Conservation (phyloP, 1,139 yeast species). For the Saccharomyces uvarum region DNA sequence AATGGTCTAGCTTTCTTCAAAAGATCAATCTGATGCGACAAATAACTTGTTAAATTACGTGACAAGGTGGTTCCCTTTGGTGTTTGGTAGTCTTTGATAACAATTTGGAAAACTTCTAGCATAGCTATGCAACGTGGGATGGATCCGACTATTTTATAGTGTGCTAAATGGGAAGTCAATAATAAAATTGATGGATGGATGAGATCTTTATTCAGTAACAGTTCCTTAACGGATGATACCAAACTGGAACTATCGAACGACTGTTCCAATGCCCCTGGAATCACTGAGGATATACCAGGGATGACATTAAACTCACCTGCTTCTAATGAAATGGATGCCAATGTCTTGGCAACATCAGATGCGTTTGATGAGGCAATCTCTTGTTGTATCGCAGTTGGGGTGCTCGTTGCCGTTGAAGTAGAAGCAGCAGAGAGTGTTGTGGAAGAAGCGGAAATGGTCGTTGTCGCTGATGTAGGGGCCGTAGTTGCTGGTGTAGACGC, state of each 20-base stretch:
- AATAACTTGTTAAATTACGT: slow-evolving; percentile 79
- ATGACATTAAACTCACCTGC: slow-evolving; percentile 23
- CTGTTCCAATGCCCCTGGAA: slow-evolving; percentile 26
- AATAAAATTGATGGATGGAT: slow-evolving; percentile 84
- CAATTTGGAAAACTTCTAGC: slow-evolving; percentile 77
- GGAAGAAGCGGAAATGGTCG: slow-evolving; percentile 6
- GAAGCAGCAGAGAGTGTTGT: slow-evolving; percentile 8
- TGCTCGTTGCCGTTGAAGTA: slow-evolving; percentile 5
- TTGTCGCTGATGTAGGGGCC: slow-evolving; percentile 6
- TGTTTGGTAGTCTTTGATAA: slow-evolving; percentile 72
- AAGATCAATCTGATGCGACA: slow-evolving; percentile 92
- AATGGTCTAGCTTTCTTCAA: slow-evolving; percentile 87
- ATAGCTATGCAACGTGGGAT: slow-evolving; percentile 76
- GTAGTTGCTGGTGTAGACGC: slow-evolving; percentile 2
- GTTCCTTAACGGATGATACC: slow-evolving; percentile 28
- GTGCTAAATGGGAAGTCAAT: slow-evolving; percentile 72
- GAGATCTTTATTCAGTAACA: slow-evolving; percentile 37
- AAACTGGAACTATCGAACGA: slow-evolving; percentile 23
- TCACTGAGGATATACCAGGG: slow-evolving; percentile 30
- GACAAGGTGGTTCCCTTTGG: slow-evolving; percentile 81
- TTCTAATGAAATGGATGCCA: slow-evolving; percentile 26
- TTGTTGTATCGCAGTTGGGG: neutral
- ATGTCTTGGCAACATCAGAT: slow-evolving; percentile 22
- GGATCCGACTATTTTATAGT: slow-evolving; percentile 84
- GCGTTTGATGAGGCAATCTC: slow-evolving; percentile 7